Percentiles rank a stretch among this genome's conserved stretches.
Evolutionary conservation across 257 asterid genomes (phyloP).

Genomic region (Solanum lycopersicoides): DNA sequence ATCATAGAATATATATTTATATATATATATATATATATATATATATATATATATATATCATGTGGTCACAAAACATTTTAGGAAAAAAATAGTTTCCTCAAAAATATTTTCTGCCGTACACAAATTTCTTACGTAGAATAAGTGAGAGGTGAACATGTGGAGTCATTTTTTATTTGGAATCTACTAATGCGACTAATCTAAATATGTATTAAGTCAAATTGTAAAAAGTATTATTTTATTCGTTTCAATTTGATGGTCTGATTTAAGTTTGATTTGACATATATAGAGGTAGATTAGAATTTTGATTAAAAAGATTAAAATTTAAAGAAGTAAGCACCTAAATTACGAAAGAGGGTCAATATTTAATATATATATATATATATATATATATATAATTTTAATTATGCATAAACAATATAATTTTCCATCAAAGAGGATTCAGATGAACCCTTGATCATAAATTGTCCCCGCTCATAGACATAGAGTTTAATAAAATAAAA

Average conservation of each 20-base stretch:
- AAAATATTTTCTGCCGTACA: not conserved
- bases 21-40: too few relatives aligned
- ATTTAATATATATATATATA: too few relatives aligned
- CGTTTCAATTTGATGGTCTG: not conserved
- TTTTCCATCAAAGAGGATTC: too few relatives aligned
- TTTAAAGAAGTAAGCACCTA: not conserved
- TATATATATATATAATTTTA: too few relatives aligned
- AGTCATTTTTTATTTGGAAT: not conserved
- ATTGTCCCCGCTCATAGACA: not conserved
- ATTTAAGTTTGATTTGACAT: too few relatives aligned
- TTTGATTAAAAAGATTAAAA: too few relatives aligned
- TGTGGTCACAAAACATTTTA: not conserved
- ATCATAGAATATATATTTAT: not conserved
- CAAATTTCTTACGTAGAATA: not conserved
- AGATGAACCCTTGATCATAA: not conserved
- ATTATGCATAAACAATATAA: too few relatives aligned
- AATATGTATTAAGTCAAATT: not conserved
- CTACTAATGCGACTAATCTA: not conserved
- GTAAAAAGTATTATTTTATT: not conserved
- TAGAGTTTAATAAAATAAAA: not conserved
- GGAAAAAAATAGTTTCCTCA: not conserved
- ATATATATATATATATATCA: not conserved
- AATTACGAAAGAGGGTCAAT: not conserved
- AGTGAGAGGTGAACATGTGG: not conserved
- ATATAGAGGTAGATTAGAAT: too few relatives aligned